Percentiles rank a stretch among this genome's conserved stretches.
Evolutionary conservation across 2,329 filamentous ascomycete species (phyloP).

Genomic region (Tolypocladium cylindrosporum): DNA sequence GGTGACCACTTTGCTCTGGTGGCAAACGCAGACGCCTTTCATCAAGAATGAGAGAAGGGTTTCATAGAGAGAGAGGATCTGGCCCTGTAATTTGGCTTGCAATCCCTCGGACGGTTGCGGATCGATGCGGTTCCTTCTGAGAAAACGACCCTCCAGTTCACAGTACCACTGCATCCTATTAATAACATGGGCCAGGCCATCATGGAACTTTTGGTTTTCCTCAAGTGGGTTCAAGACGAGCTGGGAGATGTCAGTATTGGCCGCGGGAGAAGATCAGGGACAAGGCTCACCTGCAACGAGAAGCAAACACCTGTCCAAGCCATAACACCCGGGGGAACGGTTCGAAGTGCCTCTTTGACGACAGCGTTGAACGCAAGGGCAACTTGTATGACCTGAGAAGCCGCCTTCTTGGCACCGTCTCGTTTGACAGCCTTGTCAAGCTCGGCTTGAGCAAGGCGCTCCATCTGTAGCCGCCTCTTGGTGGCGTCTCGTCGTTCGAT

Average conservation of each 20-base stretch:
- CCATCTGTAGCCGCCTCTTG: background rate
- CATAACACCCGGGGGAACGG: too few relatives aligned
- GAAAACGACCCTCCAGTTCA: background rate
- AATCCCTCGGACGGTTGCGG: background rate
- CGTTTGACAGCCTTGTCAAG: background rate
- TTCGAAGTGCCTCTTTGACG: background rate
- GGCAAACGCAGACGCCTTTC: background rate
- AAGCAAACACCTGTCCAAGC: background rate
- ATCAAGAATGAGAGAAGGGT: background rate
- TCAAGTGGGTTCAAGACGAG: background rate
- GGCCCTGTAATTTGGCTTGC: background rate
- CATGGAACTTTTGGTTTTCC: background rate
- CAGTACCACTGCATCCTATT: background rate
- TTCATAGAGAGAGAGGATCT: background rate
- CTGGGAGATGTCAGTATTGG: too few relatives aligned
- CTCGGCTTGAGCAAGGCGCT: background rate
- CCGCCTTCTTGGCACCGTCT: background rate
- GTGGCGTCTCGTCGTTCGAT: background rate
- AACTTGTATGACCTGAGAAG: background rate
- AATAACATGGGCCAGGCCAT: background rate
- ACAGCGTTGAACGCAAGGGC: background rate
- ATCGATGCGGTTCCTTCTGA: background rate
- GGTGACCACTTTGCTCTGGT: background rate
- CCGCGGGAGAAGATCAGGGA: too few relatives aligned
- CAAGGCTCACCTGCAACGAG: background rate